Conservation (phyloP, 1,284 basidiomycete genomes). For the Pascua sp. region DNA sequence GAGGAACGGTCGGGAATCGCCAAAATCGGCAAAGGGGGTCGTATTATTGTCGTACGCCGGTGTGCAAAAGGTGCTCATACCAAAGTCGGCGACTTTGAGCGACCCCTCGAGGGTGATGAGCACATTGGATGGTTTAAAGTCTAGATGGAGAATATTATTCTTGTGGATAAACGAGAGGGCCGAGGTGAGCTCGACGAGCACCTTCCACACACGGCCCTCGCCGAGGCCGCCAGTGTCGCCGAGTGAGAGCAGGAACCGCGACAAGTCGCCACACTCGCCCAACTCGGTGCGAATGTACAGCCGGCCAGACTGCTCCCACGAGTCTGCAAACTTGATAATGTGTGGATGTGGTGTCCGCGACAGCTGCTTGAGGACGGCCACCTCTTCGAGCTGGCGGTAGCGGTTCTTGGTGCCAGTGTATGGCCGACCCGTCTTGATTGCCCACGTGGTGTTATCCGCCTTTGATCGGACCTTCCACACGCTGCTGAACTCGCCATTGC, state of each 20-base stretch:
- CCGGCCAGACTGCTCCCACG: constrained; percentile 88
- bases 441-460: constrained; percentile 63
- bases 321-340: constrained; percentile 81
- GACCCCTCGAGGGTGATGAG: constrained; percentile 82
- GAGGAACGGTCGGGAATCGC: no score
- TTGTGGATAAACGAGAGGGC: constrained; percentile 84
- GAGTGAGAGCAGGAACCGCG: constrained; percentile 81
- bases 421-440: constrained; percentile 89
- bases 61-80: constrained; percentile 67
- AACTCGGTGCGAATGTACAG: constrained; percentile 90
- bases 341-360: constrained; percentile 62
- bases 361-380: constrained; percentile 79
- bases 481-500: constrained; percentile 88
- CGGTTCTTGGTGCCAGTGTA: constrained; percentile 78
- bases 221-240: constrained; percentile 78
- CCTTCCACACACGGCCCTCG: constrained; percentile 95
- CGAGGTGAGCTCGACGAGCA: constrained; percentile 73
- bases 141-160: constrained; percentile 83
- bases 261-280: constrained; percentile 86
- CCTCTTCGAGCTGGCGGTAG: constrained; percentile 85
- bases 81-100: constrained; percentile 96
- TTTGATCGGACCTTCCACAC: constrained; percentile 83
- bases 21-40: no score
- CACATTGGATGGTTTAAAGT: constrained; percentile 94
- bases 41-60: no score